These are phyloP conservation scores for Aspergillus incahuasiensis DNA, from an alignment of 495 filamentous ascomycete species.

Conservation along the genomic window DNA sequence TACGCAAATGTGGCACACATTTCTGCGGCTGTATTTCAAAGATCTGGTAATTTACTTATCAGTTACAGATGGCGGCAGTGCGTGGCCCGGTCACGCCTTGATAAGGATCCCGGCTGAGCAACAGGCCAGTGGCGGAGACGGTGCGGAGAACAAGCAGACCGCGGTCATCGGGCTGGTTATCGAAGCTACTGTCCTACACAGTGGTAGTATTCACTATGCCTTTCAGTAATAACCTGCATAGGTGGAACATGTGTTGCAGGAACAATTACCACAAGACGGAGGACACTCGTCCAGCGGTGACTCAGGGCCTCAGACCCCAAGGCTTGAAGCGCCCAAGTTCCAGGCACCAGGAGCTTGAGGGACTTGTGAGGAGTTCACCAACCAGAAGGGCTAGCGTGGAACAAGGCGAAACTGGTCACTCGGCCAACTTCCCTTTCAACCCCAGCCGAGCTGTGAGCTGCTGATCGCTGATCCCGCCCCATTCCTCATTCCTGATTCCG, in stretches of 20 bases:
- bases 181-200: neutral
- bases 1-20: too few species aligned
- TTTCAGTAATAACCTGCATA: neutral
- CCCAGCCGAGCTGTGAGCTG: neutral
- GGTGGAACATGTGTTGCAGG: neutral
- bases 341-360: neutral
- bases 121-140: neutral
- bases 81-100: neutral
- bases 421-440: constrained; percentile 2
- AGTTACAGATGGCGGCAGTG: constrained; percentile 10
- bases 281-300: constrained; percentile 14
- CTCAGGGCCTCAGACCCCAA: constrained; percentile 3
- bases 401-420: constrained; percentile 3
- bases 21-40: too few species aligned
- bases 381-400: constrained; percentile 4
- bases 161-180: neutral
- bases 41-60: constrained; percentile 17
- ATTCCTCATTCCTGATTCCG: neutral
- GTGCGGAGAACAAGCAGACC: neutral
- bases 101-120: neutral
- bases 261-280: neutral
- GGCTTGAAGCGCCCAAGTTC: neutral
- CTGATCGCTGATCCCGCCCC: neutral
- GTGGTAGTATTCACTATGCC: neutral
- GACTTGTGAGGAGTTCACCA: neutral